phyloP scores from a whole-genome alignment of 257 asterid species.

The Przewalskia tangutica region DNA sequence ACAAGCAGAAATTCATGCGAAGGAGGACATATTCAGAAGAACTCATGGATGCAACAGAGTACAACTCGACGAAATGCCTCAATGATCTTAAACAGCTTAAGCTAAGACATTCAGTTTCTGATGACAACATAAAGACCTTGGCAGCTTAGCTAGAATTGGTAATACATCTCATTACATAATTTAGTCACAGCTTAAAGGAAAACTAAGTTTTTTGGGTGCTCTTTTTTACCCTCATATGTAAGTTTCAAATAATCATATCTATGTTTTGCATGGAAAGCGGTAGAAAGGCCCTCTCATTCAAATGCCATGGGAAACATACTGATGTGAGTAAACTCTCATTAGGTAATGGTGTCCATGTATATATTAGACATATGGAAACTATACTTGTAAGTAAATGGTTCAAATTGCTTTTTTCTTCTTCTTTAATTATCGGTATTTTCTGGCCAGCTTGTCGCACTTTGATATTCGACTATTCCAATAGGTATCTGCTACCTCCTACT shows the following conservation, averaged over 20 bases:
- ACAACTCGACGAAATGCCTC: slow-evolving; percentile 40
- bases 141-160: not conserved
- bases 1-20: slow-evolving; percentile 5
- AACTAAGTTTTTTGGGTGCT: not conserved
- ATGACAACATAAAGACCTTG: not conserved
- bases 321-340: not conserved
- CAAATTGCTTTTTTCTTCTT: not conserved
- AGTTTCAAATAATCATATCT: not conserved
- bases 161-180: not conserved
- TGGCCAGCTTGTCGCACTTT: not conserved
- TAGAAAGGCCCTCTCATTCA: not conserved
- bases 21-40: slow-evolving; percentile 48
- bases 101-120: slow-evolving; percentile 12
- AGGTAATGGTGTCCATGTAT: not conserved
- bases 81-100: slow-evolving; percentile 14
- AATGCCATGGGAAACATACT: not conserved
- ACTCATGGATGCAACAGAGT: slow-evolving; percentile 29
- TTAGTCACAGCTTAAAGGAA: not conserved
- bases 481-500: not conserved
- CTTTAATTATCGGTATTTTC: not conserved
- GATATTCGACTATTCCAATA: not conserved
- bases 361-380: not conserved
- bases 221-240: not conserved
- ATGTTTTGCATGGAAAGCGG: not conserved
- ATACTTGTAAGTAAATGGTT: not conserved